phyloP scores from a whole-genome alignment of 768 basidiomycete genomes.

The Macrolepiota dolichaula region DNA sequence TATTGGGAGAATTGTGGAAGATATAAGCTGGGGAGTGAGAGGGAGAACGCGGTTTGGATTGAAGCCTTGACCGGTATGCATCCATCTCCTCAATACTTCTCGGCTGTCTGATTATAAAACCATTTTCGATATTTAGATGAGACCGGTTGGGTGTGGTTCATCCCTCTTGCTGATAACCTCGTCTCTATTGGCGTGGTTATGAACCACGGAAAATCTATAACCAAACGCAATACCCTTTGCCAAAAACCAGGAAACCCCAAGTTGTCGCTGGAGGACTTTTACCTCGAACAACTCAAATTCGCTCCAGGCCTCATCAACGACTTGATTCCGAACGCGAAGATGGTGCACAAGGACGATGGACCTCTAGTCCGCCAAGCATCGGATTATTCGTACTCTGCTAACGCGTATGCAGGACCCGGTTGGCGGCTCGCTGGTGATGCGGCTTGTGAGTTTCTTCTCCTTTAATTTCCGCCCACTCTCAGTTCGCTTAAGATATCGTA shows the following conservation, averaged over 20 bases:
- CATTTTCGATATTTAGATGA: conserved; percentile 30
- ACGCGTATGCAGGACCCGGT: conserved; percentile 26
- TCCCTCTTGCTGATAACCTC: conserved; percentile 37
- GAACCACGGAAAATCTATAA: conserved; percentile 22
- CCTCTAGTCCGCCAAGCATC: conserved; percentile 22
- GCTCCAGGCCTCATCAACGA: conserved; percentile 28
- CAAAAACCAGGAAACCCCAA: conserved; percentile 10
- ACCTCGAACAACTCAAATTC: conserved; percentile 27
- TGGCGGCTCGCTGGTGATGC: conserved; percentile 30
- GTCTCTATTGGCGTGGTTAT: conserved; percentile 42
- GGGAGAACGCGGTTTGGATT: conserved; percentile 43
- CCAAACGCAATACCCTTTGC: conserved; percentile 16
- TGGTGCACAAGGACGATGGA: conserved; percentile 16
- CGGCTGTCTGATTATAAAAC: neutral
- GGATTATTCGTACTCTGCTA: conserved; percentile 31
- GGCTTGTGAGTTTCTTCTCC: conserved; percentile 19
- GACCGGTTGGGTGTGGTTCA: conserved; percentile 50
- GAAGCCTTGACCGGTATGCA: conserved; percentile 49
- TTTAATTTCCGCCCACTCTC: neutral
- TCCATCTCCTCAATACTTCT: neutral
- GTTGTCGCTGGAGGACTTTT: conserved; percentile 26
- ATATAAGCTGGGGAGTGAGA: conserved; percentile 34
- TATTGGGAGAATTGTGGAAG: conserved; percentile 47
- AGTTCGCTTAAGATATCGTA: neutral
- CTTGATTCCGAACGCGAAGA: conserved; percentile 23